Percentiles rank a stretch among this genome's conserved stretches.
Evolutionary conservation across 1,284 basidiomycete genomes (phyloP).

Genomic region (Sporisorium reilianum): DNA sequence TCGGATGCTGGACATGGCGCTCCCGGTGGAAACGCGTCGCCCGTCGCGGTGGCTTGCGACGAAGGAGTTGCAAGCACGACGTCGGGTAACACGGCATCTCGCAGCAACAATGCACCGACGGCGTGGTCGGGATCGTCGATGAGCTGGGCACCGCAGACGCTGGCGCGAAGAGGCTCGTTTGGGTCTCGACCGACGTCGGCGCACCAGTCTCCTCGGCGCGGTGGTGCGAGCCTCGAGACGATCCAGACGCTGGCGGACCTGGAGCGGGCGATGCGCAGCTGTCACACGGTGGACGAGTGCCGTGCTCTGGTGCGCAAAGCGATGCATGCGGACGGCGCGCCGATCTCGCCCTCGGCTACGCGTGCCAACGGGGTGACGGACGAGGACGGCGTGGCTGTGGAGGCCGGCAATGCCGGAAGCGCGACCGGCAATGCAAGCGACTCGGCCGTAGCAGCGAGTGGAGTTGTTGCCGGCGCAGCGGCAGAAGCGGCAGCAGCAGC

Average conservation of each 20-base stretch:
- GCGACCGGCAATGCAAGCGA: conserved; percentile 4
- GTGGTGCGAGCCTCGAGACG: conserved; percentile 27
- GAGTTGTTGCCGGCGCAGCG: not conserved
- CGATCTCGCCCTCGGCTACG: conserved; percentile 10
- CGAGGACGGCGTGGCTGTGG: conserved; percentile 4
- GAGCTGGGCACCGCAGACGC: conserved; percentile 14
- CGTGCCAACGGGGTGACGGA: conserved; percentile 13
- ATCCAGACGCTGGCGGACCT: conserved; percentile 48
- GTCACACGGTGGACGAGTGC: conserved; percentile 58
- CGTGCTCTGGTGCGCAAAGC: conserved; percentile 49
- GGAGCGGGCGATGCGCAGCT: conserved; percentile 54
- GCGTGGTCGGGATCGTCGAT: conserved; percentile 24
- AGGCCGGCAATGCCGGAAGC: too few species aligned
- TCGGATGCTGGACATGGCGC: conserved; percentile 25
- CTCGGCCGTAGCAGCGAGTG: conserved; percentile 3
- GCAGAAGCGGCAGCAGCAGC: not conserved
- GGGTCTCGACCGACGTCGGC: conserved; percentile 16
- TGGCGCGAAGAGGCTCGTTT: conserved; percentile 26
- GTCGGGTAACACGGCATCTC: conserved; percentile 3
- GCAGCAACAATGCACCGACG: conserved; percentile 24
- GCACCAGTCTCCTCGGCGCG: conserved; percentile 18
- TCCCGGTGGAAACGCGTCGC: not conserved
- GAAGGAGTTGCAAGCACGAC: conserved; percentile 7
- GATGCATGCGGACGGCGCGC: conserved; percentile 38
- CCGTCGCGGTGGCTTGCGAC: conserved; percentile 2